Evolutionary conservation across 1,284 basidiomycete genomes (phyloP).

Genomic region (Apiotrichum laibachii): DNA sequence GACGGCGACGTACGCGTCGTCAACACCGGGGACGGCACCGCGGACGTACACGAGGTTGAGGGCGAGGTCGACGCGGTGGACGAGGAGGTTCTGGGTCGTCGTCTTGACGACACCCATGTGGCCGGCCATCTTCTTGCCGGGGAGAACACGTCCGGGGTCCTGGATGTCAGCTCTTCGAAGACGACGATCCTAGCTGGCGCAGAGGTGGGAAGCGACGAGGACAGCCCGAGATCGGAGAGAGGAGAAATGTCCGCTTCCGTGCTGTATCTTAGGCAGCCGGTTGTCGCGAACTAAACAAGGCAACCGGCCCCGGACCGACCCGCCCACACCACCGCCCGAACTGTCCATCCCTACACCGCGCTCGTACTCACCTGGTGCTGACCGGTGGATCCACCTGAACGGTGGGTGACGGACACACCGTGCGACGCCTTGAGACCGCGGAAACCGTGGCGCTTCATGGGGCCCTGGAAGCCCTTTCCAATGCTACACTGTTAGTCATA

Average conservation of each 20-base stretch:
- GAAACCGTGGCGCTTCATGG: slow-evolving; percentile 96
- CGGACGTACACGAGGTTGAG: slow-evolving; percentile 85
- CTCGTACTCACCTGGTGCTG: slow-evolving; percentile 73
- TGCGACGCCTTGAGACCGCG: slow-evolving; percentile 89
- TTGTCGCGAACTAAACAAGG: no score
- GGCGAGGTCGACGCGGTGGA: slow-evolving; percentile 80
- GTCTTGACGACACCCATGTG: slow-evolving; percentile 80
- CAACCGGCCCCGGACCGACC: no score
- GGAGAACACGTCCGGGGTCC: slow-evolving; percentile 92
- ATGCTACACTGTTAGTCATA: slow-evolving; percentile 59
- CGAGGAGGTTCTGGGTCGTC: slow-evolving; percentile 84
- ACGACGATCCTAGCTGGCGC: no score
- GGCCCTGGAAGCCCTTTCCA: slow-evolving; percentile 95
- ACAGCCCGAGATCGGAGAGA: not conserved
- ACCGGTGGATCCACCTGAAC: slow-evolving; percentile 89
- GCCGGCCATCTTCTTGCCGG: slow-evolving; percentile 98
- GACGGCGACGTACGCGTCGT: slow-evolving; percentile 61
- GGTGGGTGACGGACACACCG: slow-evolving; percentile 93
- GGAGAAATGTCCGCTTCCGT: not conserved
- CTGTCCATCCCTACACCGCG: no score
- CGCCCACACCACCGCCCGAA: not conserved
- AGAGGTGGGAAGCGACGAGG: no score
- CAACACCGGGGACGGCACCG: slow-evolving; percentile 57
- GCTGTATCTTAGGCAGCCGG: no score
- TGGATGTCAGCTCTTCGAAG: slow-evolving; percentile 52